Evolutionary conservation across 306 rosid genomes (phyloP).

Genomic region (Cotoneaster glaucophyllus): DNA sequence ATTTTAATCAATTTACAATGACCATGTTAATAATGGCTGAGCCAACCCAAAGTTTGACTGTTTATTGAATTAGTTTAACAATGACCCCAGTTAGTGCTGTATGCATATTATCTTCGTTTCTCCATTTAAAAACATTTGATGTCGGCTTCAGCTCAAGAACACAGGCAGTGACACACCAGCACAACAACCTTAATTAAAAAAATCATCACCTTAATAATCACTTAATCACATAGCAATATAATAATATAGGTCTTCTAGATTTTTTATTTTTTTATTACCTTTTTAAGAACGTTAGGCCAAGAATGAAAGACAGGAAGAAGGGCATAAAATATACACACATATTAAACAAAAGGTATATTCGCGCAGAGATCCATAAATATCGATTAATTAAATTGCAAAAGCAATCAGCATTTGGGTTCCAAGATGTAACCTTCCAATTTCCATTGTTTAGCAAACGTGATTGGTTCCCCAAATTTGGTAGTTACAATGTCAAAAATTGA

Average conservation of each 20-base stretch:
- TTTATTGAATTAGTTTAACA: not conserved
- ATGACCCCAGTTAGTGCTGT: not conserved
- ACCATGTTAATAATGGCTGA: not conserved
- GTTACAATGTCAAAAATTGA: conserved; percentile 1
- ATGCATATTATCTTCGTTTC: not conserved
- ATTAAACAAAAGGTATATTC: not conserved
- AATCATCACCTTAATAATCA: not conserved
- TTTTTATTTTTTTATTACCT: not conserved
- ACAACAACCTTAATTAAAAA: not conserved
- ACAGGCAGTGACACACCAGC: not conserved
- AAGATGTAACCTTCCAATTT: not conserved
- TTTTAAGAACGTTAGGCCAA: not conserved
- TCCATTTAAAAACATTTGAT: not conserved
- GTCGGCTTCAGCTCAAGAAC: not conserved
- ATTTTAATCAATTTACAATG: not conserved
- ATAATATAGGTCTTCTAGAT: not conserved
- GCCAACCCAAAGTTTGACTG: not conserved
- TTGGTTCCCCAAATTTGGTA: not conserved
- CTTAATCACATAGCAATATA: not conserved
- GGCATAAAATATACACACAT: not conserved
- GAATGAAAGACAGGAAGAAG: not conserved
- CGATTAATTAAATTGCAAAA: not conserved
- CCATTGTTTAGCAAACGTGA: conserved; percentile 1
- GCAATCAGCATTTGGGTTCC: not conserved
- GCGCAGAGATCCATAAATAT: not conserved